Evolutionary conservation across 768 basidiomycete genomes (phyloP).

Genomic region (Podaxis sp.): DNA sequence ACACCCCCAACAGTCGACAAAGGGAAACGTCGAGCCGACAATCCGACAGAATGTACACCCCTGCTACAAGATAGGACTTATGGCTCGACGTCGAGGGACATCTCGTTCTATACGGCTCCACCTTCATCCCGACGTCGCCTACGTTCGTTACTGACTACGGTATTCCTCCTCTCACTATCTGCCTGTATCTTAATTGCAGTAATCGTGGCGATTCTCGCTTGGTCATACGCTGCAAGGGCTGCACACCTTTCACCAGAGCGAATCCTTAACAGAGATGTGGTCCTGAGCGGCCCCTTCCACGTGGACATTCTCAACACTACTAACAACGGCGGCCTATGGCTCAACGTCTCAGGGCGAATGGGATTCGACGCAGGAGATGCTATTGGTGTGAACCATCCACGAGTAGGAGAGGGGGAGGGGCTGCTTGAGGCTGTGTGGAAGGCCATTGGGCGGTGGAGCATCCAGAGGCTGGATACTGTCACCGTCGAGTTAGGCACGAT

Average conservation of each 20-base stretch:
- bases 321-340: slow-evolving; percentile 53
- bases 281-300: slow-evolving; percentile 57
- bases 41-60: slow-evolving; percentile 53
- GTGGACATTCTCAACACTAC: slow-evolving; percentile 65
- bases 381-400: slow-evolving; percentile 50
- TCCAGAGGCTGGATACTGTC: slow-evolving; percentile 52
- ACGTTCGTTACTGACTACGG: slow-evolving; percentile 35
- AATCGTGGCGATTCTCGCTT: slow-evolving; percentile 51
- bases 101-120: slow-evolving; percentile 20
- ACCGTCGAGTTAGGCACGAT: slow-evolving; percentile 55
- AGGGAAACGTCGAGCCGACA: slow-evolving; percentile 52
- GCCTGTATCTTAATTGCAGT: slow-evolving; percentile 46
- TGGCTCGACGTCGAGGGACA: slow-evolving; percentile 23
- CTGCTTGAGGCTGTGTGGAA: slow-evolving; percentile 56
- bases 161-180: slow-evolving; percentile 59
- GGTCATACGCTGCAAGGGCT: slow-evolving; percentile 62
- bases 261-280: slow-evolving; percentile 52
- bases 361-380: slow-evolving; percentile 69
- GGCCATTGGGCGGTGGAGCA: slow-evolving; percentile 64
- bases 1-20: slow-evolving; percentile 28
- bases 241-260: slow-evolving; percentile 55
- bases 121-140: slow-evolving; percentile 29
- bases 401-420: slow-evolving; percentile 33
- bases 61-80: slow-evolving; percentile 41
- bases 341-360: slow-evolving; percentile 52